These are phyloP conservation scores for Gossypium sturtianum DNA, from an alignment of 345 rosid genomes.

Conservation along the genomic window DNA sequence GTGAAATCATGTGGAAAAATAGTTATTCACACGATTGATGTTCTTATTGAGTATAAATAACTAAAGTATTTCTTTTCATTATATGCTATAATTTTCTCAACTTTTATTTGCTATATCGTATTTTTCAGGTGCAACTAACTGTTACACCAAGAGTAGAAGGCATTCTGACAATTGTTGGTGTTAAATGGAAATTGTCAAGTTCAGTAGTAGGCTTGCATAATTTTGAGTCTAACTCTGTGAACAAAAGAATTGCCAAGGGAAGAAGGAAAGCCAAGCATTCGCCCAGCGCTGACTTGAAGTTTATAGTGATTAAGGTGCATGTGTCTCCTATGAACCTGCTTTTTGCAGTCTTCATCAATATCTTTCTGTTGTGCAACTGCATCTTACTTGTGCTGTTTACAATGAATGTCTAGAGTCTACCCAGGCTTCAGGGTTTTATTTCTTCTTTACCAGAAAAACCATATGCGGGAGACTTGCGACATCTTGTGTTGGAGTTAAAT, in stretches of 20 bases:
- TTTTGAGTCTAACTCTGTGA: slow-evolving; percentile 44
- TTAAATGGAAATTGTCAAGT: slow-evolving; percentile 86
- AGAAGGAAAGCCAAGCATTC: slow-evolving; percentile 48
- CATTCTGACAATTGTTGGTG: slow-evolving; percentile 72
- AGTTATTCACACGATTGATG: neutral
- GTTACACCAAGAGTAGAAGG: slow-evolving; percentile 90
- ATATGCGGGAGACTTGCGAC: slow-evolving; percentile 70
- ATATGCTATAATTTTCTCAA: neutral
- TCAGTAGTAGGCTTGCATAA: slow-evolving; percentile 65
- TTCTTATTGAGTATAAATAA: slow-evolving; percentile 10
- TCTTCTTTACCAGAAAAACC: slow-evolving; percentile 53
- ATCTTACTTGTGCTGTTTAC: neutral
- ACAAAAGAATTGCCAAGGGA: slow-evolving; percentile 47
- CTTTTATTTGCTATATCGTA: slow-evolving; percentile 5
- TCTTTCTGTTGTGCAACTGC: neutral
- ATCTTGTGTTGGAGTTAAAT: slow-evolving; percentile 66
- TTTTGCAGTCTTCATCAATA: neutral
- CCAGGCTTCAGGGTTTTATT: slow-evolving; percentile 81
- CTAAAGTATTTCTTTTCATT: neutral
- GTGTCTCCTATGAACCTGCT: slow-evolving; percentile 1
- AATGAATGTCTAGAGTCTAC: slow-evolving; percentile 50
- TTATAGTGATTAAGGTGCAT: slow-evolving; percentile 78
- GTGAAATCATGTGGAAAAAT: neutral
- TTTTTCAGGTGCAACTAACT: slow-evolving; percentile 67
- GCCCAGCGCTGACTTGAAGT: slow-evolving; percentile 50